Base-by-base conservation (phyloP, 169 alveolate species). In the Eimeria mitis region DNA sequence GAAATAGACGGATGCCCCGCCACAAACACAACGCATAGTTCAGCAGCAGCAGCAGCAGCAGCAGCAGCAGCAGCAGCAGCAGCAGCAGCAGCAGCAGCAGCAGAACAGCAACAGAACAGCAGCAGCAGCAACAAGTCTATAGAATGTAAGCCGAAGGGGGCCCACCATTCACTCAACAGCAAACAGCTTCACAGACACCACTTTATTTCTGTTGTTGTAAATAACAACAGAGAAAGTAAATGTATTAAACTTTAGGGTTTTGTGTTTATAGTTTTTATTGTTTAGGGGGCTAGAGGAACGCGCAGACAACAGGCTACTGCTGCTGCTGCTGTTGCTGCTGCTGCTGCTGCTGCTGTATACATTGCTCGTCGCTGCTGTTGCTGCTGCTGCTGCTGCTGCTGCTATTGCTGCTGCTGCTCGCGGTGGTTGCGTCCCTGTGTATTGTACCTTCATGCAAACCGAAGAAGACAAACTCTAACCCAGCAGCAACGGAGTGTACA, bases 61-160 rank as follows among this genome's bases (percentile, higher is more conserved):
- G 73, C 73, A 63, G 68, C 19, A 59, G n/a, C 73, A 28, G 73
- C 73, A 63, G 73, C 76, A 31, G 19, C 47, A 68, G 47, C 76
- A 63, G 40, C 73, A 68, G 28, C 76, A 31, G 19, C 76, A 68
- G 47, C 76, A 68, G 76, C 76, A 31, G 76, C 76, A 68, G 76
- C 76, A 68, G 76, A 49, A 49, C 76, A 68, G 73, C 31, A 63
- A 13, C 31, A 28, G 40, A 63, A 28, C 73, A 63, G 73, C 73
- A 63, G 73, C 76, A 68, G 76, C 76, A 68, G 42, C 76, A 68
- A 47, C 76, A 68, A 68, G 76, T 68, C 76, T 68, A 68, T 68
- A 68, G 76, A 68, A 68, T 47, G 76, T 31, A 21, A 68, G 47
- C 47, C 76, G 76, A 31, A 68, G 76, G 76, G n/a, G 76, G 76